Base-by-base conservation (phyloP, 495 filamentous ascomycete genomes). In the Penicillium cataractarum region DNA sequence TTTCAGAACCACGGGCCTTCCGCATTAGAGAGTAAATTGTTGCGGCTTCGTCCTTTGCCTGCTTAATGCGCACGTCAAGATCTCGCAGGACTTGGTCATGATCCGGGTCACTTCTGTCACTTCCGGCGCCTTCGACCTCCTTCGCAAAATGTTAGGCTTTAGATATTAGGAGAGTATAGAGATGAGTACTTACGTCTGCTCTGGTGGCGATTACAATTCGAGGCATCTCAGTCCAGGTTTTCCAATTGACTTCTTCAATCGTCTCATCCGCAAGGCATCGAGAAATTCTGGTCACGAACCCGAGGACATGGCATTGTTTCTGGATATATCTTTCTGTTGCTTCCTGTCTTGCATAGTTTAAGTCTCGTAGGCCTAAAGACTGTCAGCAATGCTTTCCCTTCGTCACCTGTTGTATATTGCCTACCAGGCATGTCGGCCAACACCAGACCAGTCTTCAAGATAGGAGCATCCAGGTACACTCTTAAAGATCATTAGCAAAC, bases 351-450 rank as follows among this genome's bases (percentile, higher is more conserved):
- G 71, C 68, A 59, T 57, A 71, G 44, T 76, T 76, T n/a, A 75
- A 22, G 61, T 76, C 74, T 1, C 69, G 63, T 9, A 76, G 68
- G 7, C 64, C 64, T 66, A 40, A 9, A 27, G 46, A 50, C 1
- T n/a, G 15, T 49, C 5, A 59, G 40, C 53, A 55, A 53, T n/a
- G n/a, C n/a, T 32, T 6, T 27, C 3, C 33, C 33, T 8, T 21
- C 57, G 56, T 51, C 9, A 6, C 27, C 32, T 22, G 42, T 12
- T 48, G 4, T 1, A 49, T 7, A 46, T 26, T n/a, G 24, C 60
- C 39, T 68, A 78, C 76, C 76, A 5, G 76, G 76, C 15, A 76
- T 49, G 51, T 78, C 76, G 2, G 72, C 67, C 26, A 78, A 32
- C 4, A 78, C 60, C 21, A 78, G 48, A 0, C 75, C 75, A 4